A percentile compares a stretch with the other conserved stretches of the same genome.
phyloP scores from a whole-genome alignment of 2,329 filamentous ascomycete genomes.

The Achaetomium macrosporum region DNA sequence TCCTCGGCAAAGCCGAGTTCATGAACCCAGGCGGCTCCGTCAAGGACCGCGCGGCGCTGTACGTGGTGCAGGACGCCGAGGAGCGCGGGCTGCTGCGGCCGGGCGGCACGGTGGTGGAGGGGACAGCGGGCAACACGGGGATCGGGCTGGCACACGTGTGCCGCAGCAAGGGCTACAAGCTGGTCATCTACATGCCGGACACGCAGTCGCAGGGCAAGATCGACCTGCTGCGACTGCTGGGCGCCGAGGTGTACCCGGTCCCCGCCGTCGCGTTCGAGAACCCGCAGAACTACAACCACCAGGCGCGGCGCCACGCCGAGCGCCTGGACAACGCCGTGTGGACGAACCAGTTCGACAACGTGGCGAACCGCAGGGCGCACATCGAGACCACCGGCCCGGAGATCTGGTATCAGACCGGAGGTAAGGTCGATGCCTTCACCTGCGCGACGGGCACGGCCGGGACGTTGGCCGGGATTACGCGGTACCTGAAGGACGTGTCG shows the following conservation, averaged over 20 bases:
- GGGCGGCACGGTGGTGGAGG: conserved; percentile 92
- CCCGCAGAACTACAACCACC: conserved; percentile 96
- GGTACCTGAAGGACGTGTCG: conserved; percentile 80
- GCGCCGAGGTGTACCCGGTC: conserved; percentile 92
- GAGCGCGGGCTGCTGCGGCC: conserved; percentile 74
- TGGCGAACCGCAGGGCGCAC: conserved; percentile 86
- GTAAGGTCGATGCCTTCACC: conserved; percentile 87
- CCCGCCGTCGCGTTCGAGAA: conserved; percentile 94
- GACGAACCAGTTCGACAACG: conserved; percentile 99
- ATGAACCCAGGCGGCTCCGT: conserved; percentile 96
- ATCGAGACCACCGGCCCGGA: conserved; percentile 96
- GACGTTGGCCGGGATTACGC: conserved; percentile 80
- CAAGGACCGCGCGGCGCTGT: conserved; percentile 93
- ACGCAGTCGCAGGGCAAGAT: conserved; percentile 98
- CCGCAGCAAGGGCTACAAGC: conserved; percentile 81
- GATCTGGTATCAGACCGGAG: conserved; percentile 88
- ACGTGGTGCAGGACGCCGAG: conserved; percentile 90
- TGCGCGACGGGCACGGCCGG: conserved; percentile 92
- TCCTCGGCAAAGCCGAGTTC: conserved; percentile 96
- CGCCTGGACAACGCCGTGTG: conserved; percentile 81
- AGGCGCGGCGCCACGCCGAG: conserved; percentile 86
- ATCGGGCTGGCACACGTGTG: conserved; percentile 97
- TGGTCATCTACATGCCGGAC: conserved; percentile 99
- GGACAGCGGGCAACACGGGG: conserved; percentile 94
- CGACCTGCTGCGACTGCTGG: conserved; percentile 81